Evolutionary conservation across 768 basidiomycete species (phyloP).

Genomic region (Plicaturopsis crispa): DNA sequence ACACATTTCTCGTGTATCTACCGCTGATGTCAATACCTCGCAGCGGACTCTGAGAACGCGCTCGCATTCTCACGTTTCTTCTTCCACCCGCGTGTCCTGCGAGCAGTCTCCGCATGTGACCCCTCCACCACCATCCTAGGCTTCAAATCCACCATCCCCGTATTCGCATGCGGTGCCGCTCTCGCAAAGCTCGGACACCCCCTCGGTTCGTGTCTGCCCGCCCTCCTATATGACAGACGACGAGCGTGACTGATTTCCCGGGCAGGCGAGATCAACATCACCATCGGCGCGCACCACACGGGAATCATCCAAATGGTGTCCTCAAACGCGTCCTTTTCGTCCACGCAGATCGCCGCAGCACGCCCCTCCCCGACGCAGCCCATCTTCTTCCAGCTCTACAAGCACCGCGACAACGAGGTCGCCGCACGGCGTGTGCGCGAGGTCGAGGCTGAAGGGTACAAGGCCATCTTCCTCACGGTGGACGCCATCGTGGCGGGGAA

Average conservation of each 20-base stretch:
- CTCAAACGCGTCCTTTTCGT: conserved; percentile 66
- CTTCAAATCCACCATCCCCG: conserved; percentile 61
- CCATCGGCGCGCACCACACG: conserved; percentile 53
- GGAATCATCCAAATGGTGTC: conserved; percentile 85
- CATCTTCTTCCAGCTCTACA: conserved; percentile 83
- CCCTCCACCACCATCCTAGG: conserved; percentile 72
- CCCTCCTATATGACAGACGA: no score
- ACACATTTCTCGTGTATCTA: conserved; percentile 2
- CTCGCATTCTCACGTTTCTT: conserved; percentile 81
- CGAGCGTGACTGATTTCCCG: no score
- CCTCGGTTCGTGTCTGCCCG: conserved; percentile 29
- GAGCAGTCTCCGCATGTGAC: conserved; percentile 52
- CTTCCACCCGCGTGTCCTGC: conserved; percentile 81
- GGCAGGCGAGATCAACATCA: conserved; percentile 81
- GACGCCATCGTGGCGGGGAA: conserved; percentile 83
- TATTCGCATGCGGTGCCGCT: conserved; percentile 81
- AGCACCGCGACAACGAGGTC: conserved; percentile 57
- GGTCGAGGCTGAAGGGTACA: conserved; percentile 69
- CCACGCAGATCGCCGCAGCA: conserved; percentile 51
- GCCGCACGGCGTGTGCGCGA: conserved; percentile 68
- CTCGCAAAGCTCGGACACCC: conserved; percentile 86
- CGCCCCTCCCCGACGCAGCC: conserved; percentile 46
- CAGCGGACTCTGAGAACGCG: conserved; percentile 64
- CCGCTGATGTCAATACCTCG: conserved; percentile 11
- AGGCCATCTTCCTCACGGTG: conserved; percentile 87